A percentile compares a stretch with the other conserved stretches of the same genome.
Evolutionary conservation across 306 rosid species (phyloP).

Genomic region (Inga laurina): DNA sequence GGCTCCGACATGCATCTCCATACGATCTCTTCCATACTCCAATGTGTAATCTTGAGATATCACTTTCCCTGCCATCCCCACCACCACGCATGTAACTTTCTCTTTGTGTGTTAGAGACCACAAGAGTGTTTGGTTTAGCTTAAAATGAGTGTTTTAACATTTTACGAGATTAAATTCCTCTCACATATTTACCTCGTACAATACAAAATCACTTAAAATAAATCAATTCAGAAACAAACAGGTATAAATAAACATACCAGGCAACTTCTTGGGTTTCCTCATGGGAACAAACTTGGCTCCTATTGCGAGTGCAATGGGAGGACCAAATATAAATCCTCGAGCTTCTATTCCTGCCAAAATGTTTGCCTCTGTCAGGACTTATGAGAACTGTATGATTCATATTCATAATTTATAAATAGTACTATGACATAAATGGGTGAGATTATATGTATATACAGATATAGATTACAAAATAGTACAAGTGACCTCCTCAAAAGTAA

Average conservation of each 20-base stretch:
- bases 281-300: conserved; percentile 72
- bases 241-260: conserved; percentile 38
- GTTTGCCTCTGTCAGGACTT: background rate
- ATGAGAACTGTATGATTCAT: background rate
- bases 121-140: no score
- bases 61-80: conserved; percentile 69
- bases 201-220: no score
- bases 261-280: conserved; percentile 67
- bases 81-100: background rate
- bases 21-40: conserved; percentile 91
- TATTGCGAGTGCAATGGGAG: conserved; percentile 73
- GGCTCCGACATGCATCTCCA: conserved; percentile 99
- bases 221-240: no score
- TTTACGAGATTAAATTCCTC: no score
- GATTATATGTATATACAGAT: background rate
- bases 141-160: no score
- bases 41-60: conserved; percentile 81
- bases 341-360: conserved; percentile 60
- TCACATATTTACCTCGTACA: no score
- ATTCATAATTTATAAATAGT: background rate
- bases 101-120: background rate
- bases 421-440: background rate
- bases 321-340: conserved; percentile 69
- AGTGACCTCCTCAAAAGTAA: no score
- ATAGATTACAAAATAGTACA: background rate